Evolutionary conservation across 208 protist genomes (phyloP), one percentile per base, ranked within the genome.

Genomic region (Hexamita inflata): DNA sequence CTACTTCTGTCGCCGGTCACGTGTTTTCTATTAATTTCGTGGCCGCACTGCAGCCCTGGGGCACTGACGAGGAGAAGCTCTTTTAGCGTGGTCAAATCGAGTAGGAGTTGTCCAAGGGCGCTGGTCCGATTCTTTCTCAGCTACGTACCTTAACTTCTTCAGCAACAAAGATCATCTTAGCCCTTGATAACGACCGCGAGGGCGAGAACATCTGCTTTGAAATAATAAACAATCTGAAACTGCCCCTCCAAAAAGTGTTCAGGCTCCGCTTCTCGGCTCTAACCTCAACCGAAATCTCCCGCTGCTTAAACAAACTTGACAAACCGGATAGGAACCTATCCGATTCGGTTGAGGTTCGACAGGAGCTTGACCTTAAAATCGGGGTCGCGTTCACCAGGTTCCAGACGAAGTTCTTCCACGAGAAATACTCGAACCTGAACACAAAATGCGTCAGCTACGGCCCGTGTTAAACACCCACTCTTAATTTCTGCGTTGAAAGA

Each of bases 121-220:
- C 32, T 34, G 24, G 34, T 59, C 29, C 9, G 15, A 38, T 81
- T 39, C 1, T 39, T 24, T 0, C 7, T 30, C 35, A 57, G 41
- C 49, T 82, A 30, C 41, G 19, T 28, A 58, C 13, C 65, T 40
- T 53, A n/a, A 9, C 65, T 28, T 53, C 39, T 30, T 28, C 28
- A 40, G 49, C 68, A 65, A 86, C 89, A 61, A 83, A 85, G 59
- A 81, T 96, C 32, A 88, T 95, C 9, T 81, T 94, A 30, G 94
- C 89, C 87, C 84, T 95, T 0, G 93, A 96, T 77, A 95, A 91
- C 78, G 93, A 96, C 85, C 85, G 91, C 28, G 93, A 96, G 74
- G 93, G 93, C 24, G 91, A 96, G 82, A 95, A 96, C 77, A 95
- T 96, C 70, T 94, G 90, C 82, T 95, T 95, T 82, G 92, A 95